A percentile compares a stretch with the other conserved stretches of the same genome.
Evolutionary conservation across 768 basidiomycete species (phyloP).

Genomic region (Kwoniella botswanensis): DNA sequence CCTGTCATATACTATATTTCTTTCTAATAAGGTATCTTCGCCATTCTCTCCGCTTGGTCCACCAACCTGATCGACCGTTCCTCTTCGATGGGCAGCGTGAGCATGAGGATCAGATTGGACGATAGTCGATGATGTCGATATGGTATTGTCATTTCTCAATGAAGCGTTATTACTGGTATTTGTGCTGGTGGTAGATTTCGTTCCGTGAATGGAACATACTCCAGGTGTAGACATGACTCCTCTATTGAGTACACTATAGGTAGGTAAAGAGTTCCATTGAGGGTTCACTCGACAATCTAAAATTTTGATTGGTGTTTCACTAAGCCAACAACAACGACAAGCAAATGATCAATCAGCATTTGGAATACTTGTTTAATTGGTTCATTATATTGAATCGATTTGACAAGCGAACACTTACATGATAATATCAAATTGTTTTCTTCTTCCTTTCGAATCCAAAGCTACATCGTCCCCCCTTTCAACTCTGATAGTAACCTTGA

Average conservation of each 20-base stretch:
- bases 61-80: background rate
- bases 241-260: constrained; percentile 63
- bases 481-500: constrained; percentile 82
- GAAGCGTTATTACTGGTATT: background rate
- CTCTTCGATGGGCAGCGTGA: constrained; percentile 8
- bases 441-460: constrained; percentile 71
- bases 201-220: constrained; percentile 56
- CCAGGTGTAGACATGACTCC: constrained; percentile 27
- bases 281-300: constrained; percentile 85
- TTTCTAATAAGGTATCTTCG: constrained; percentile 54
- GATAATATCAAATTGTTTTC: constrained; percentile 84
- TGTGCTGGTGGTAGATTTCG: background rate
- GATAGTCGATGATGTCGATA: constrained; percentile 3
- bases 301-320: constrained; percentile 75
- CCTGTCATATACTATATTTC: constrained; percentile 70
- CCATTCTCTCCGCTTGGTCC: constrained; percentile 25
- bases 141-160: background rate
- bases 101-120: background rate
- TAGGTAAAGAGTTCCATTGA: constrained; percentile 77
- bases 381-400: background rate
- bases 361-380: too few species aligned
- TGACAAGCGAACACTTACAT: constrained; percentile 58
- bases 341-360: too few species aligned
- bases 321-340: constrained; percentile 23
- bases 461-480: constrained; percentile 75